Base-by-base conservation (phyloP, 805 yeast species). In the Starmerella asiatica region DNA sequence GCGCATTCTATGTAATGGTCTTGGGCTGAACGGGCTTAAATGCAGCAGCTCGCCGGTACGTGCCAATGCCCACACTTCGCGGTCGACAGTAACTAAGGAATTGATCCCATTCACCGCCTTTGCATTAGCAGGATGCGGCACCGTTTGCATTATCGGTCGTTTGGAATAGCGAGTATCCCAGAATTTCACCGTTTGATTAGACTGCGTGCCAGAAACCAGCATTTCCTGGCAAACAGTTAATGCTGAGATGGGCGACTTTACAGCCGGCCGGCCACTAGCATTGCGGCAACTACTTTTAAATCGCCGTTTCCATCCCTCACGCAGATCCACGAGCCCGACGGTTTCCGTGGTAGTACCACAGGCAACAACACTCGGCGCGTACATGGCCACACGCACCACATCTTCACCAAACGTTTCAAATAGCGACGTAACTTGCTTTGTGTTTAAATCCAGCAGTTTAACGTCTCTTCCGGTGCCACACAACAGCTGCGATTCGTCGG, bases 81-180 rank as follows among this genome's bases (percentile, higher is more conserved):
- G 9, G 26, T 23, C 11, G 26, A 7, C 11, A 7, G 8, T 30
- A n/a, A 7, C 44, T 45, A 3, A 36, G 12, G 26, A 3, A 19
- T 12, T 20, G 30, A 29, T 38, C 18, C 38, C 20, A n/a, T n/a
- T n/a, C n/a, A n/a, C n/a, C n/a, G n/a, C n/a, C n/a, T n/a, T n/a
- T n/a, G n/a, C n/a, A n/a, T n/a, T n/a, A n/a, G n/a, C n/a, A 30
- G 11, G 32, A 16, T 14, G 41, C 6, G 29, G 29, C 29, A 30
- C 29, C 36, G 26, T 32, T 18, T 33, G 21, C 21, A 31, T 38
- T 14, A 44, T 9, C 21, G 40, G 37, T 26, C 36, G 20, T n/a
- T 30, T 43, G 12, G 45, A 8, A 16, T 42, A 38, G 4, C 60
- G 43, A 27, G 51, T 15, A 35, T 56, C 60, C 60, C 60, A 56